Base-by-base conservation (phyloP, 345 rosid genomes). In the Heritiera littoralis region DNA sequence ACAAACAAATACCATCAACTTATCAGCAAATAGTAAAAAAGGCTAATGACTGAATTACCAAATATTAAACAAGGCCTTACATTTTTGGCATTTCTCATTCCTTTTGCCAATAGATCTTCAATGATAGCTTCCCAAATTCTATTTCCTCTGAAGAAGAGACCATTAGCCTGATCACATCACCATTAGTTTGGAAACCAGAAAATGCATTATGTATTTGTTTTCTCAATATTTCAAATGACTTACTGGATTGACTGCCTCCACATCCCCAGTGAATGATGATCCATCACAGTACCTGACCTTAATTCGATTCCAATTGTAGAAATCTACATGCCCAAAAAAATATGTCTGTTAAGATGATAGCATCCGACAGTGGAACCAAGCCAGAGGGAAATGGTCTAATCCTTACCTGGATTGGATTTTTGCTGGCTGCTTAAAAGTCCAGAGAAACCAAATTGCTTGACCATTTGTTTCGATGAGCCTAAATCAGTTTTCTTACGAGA, bases 261-360 rank as follows among this genome's bases (percentile, higher is more conserved):
- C 86, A 79, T 95, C 93, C 2, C 99, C 98, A 0, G 99, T 92
- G 79, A 90, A 95, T 0, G 99, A 95, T 71, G 98, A 84, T 11
- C 97, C 99, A 76, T 95, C 98, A 60, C 99, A 95, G 80, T 95
- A 95, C 72, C 98, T 87, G 55, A 95, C 89, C 91, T 91, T 93
- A 75, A 95, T 88, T 79, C 92, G 84, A 73, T 95, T 95, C 99
- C 99, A 95, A 38, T 91, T 89, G 86, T 88, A 86, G 77, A 92
- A 92, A 83, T 91, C 99, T 95, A 55, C 66, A 83, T 7, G 54
- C 56, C 51, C 55, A n/a, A 70, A 63, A 76, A 40, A 66, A n/a
- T 35, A 35, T 1, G 49, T 17, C 13, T 40, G 75, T 38, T 18
- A 12, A 55, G 32, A 13, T 8, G 23, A 61, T 35, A 46, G 63